Base-by-base conservation (phyloP, 805 yeast species). In the Candida glaebosa region DNA sequence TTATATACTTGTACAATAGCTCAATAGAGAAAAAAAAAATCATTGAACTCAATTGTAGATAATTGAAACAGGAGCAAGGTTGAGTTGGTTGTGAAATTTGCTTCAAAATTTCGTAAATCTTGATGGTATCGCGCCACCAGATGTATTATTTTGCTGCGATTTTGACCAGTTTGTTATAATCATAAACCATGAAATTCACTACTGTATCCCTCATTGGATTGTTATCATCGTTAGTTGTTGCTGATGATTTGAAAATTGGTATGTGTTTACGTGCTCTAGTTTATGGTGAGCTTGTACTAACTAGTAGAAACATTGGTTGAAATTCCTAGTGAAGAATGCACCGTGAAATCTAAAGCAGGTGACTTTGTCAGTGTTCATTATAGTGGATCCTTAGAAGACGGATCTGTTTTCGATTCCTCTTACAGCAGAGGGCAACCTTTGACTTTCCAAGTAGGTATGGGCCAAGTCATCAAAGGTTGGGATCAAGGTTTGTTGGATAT, bases 391-490 rank as follows among this genome's bases (percentile, higher is more conserved):
- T 69, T 89, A 38, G 69, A 68, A 43, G 81, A 81, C 55, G 93
- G 89, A 3, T 68, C 78, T 4, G 79, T 73, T 4, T 90, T 89
- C 56, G 97, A 89, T 62, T 76, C 87, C 7, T 85, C 95, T 1
- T 63, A 72, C 42, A 56, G 60, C 17, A 76, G 95, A 55, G 80
- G 78, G 10, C 52, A 60, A 34, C 96, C 97, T 35, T 69, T 89
- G 45, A 59, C 72, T 32, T 89, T 89, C 63, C 63, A 63, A n/a
- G 65, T 90, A 40, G 97, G 96, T 32, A 60, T 63, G 18, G 90
- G 95, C 4, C 82, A 77, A 53, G 96, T 89, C 24, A 89, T 89
- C 56, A 57, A 72, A 45, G 96, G 97, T 44, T 89, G 96, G 96
- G 97, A 89, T 48, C 79, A 82, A 63, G 96, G 96, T 32, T 66